Evolutionary conservation across 2,329 filamentous ascomycete genomes (phyloP).

Genomic region (Neofusicoccum kwambonambiense): DNA sequence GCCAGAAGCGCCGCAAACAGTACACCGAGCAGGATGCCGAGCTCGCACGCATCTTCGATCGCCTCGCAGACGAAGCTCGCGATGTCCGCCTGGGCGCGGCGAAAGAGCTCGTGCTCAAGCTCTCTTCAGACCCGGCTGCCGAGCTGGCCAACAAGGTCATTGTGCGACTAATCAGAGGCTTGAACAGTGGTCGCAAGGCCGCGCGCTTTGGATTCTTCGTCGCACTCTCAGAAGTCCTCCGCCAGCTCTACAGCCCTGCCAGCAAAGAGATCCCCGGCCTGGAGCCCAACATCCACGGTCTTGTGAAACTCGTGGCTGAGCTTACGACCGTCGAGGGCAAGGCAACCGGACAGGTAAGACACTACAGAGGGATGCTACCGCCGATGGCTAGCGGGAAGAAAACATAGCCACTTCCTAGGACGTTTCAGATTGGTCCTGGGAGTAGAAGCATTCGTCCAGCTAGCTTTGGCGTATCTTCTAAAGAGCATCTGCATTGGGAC

Average conservation of each 20-base stretch:
- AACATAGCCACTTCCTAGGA: too few relatives aligned
- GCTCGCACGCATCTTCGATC: conserved; percentile 47
- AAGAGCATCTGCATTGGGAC: too few relatives aligned
- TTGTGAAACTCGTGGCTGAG: conserved; percentile 53
- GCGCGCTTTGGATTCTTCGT: conserved; percentile 87
- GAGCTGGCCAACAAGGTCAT: conserved; percentile 41
- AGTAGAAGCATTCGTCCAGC: too few relatives aligned
- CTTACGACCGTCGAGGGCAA: conserved; percentile 54
- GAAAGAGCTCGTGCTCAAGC: conserved; percentile 42
- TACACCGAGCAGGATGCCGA: conserved; percentile 42
- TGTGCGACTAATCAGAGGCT: conserved; percentile 70
- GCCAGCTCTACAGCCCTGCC: conserved; percentile 61
- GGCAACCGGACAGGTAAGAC: conserved; percentile 53
- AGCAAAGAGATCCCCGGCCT: conserved; percentile 32
- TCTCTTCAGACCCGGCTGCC: conserved; percentile 40
- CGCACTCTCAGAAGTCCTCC: conserved; percentile 77
- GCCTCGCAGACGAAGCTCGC: conserved; percentile 48
- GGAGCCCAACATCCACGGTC: conserved; percentile 38
- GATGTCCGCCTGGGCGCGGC: conserved; percentile 46
- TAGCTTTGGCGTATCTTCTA: too few relatives aligned
- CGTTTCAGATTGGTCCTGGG: too few relatives aligned
- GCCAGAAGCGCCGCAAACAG: conserved; percentile 33
- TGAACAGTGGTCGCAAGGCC: conserved; percentile 86
- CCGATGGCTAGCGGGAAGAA: too few relatives aligned
- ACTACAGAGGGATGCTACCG: too few relatives aligned